phyloP scores from a whole-genome alignment of 1,284 basidiomycete genomes.

The Dichomitus squalens region DNA sequence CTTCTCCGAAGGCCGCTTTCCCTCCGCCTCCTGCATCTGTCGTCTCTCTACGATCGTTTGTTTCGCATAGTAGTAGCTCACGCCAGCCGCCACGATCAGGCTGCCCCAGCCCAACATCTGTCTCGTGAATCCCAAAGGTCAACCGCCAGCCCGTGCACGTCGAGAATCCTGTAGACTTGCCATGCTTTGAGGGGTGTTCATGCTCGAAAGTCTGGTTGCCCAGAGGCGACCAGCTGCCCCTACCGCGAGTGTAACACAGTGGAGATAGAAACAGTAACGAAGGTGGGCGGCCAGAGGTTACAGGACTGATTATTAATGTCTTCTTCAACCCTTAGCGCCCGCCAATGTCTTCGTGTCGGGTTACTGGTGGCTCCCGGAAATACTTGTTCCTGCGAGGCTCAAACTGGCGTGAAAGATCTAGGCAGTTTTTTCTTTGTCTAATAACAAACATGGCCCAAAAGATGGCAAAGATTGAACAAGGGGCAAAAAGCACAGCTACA shows the following conservation, averaged over 20 bases:
- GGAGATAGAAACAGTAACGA: too few species aligned
- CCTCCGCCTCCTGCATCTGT: constrained; percentile 34
- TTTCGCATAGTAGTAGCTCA: constrained; percentile 48
- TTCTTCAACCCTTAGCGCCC: too few species aligned
- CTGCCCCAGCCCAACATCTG: constrained; percentile 41
- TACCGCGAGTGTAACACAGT: too few species aligned
- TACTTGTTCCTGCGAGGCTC: too few species aligned
- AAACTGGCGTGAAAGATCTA: too few species aligned
- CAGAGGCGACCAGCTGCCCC: too few species aligned
- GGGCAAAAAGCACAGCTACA: not conserved
- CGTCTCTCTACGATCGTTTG: constrained; percentile 45
- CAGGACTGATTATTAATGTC: too few species aligned
- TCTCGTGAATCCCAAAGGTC: not conserved
- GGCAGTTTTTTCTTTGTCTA: too few species aligned
- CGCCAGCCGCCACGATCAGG: constrained; percentile 46
- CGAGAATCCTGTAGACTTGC: constrained; percentile 23
- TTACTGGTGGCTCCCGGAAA: too few species aligned
- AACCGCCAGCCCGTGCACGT: not conserved
- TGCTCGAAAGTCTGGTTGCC: not conserved
- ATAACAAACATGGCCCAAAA: not conserved
- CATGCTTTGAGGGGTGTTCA: constrained; percentile 37
- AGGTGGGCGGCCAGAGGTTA: too few species aligned
- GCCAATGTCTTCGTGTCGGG: too few species aligned
- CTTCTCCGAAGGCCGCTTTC: constrained; percentile 39
- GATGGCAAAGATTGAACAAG: not conserved